phyloP scores from a whole-genome alignment of 129 eudicot species.

The Flaveria brownii region DNA sequence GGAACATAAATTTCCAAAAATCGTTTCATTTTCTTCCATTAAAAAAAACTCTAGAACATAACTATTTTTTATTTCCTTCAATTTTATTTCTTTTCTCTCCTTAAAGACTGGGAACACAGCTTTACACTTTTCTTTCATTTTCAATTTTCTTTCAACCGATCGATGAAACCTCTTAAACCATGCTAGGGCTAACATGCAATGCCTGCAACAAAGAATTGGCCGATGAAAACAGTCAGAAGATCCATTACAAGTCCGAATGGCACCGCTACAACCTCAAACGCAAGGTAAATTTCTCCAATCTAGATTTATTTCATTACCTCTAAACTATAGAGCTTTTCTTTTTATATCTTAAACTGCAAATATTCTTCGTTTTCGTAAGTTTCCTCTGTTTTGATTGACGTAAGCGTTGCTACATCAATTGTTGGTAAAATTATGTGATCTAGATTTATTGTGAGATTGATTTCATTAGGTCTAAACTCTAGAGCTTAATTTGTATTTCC shows the following conservation, averaged over 20 bases:
- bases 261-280: slow-evolving; percentile 98
- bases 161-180: too few species aligned
- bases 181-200: slow-evolving; percentile 58
- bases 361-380: background rate
- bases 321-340: background rate
- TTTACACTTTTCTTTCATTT: too few species aligned
- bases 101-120: too few species aligned
- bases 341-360: background rate
- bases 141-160: background rate
- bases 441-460: background rate
- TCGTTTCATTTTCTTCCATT: too few species aligned
- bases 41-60: too few species aligned
- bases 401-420: too few species aligned
- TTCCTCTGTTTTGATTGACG: too few species aligned
- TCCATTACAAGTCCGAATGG: slow-evolving; percentile 95
- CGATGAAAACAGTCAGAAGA: slow-evolving; percentile 56
- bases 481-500: background rate
- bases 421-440: too few species aligned
- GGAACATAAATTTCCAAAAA: too few species aligned
- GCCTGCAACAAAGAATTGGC: slow-evolving; percentile 77
- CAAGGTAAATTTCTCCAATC: slow-evolving; percentile 45
- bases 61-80: too few species aligned
- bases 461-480: too few species aligned
- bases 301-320: background rate
- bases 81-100: too few species aligned